Conservation (phyloP, 2,329 filamentous ascomycete genomes). For the Pseudocercospora crystallina region DNA sequence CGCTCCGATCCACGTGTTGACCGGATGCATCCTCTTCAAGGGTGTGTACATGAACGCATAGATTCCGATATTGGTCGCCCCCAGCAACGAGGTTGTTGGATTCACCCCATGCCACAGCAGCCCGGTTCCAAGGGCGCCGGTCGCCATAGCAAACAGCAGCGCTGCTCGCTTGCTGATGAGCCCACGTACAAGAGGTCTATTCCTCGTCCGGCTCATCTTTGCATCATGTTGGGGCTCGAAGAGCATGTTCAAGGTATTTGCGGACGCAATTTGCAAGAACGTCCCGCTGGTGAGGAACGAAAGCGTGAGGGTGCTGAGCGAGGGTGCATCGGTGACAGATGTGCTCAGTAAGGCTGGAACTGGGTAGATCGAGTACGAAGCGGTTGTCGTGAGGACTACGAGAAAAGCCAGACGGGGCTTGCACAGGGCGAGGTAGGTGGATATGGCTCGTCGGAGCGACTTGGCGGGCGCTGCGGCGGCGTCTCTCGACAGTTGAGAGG, state of each 20-base stretch:
- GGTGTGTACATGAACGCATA: slow-evolving; percentile 94
- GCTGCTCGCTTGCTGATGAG: slow-evolving; percentile 73
- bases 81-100: slow-evolving; percentile 84
- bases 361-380: slow-evolving; percentile 88
- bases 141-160: slow-evolving; percentile 72
- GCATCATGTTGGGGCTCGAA: slow-evolving; percentile 89
- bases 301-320: slow-evolving; percentile 84
- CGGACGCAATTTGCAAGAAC: slow-evolving; percentile 81
- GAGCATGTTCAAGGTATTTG: slow-evolving; percentile 96
- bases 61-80: slow-evolving; percentile 78
- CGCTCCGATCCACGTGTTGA: slow-evolving; percentile 95
- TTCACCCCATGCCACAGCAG: slow-evolving; percentile 89
- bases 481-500: slow-evolving; percentile 58
- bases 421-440: slow-evolving; percentile 84
- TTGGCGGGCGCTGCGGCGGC: slow-evolving; percentile 57
- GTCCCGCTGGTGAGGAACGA: slow-evolving; percentile 86
- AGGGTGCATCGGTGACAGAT: slow-evolving; percentile 66
- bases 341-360: slow-evolving; percentile 81
- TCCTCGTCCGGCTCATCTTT: slow-evolving; percentile 89
- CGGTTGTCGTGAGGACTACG: slow-evolving; percentile 86
- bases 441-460: slow-evolving; percentile 65
- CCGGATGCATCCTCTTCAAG: slow-evolving; percentile 77
- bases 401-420: slow-evolving; percentile 92
- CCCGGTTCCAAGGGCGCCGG: slow-evolving; percentile 67
- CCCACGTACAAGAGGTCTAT: slow-evolving; percentile 80